Base-by-base conservation (phyloP, 306 rosid genomes). In the Cucumis melo region DNA sequence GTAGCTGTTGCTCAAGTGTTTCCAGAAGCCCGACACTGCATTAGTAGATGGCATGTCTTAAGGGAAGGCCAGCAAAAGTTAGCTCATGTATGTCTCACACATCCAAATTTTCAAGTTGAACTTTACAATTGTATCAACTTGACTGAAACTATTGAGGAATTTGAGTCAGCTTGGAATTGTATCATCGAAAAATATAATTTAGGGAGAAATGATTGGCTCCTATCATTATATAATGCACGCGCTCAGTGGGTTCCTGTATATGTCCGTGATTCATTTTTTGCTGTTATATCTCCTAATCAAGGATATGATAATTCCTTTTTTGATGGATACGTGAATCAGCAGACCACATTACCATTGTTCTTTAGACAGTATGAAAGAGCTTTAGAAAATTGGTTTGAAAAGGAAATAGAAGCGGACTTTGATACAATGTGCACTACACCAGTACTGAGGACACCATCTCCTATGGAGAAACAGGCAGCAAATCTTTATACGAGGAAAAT, bases 391-490 rank as follows among this genome's bases (percentile, higher is more conserved):
- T 88, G 87, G 84, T 88, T 89, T 82, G 98, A 91, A 72, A 91
- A 85, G 86, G 98, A 93, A 84, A 81, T 82, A 73, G 98, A 91
- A 82, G 89, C 98, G 63, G 97, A 93, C 67, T 91, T 88, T 67
- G 98, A 91, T 82, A 89, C 98, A 68, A 81, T 93, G 71, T 84
- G 92, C 87, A 89, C 90, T 24, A 81, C 84, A 6, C 97, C 97
- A 16, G 81, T 88, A 32, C 81, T 93, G 83, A 91, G 88, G 82
- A 93, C 98, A 50, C 97, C 98, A 73, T 93, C 98, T 36, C 98
- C 98, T 44, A 93, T 93, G 98, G 98, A 93, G 81, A 88, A 93
- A 78, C 98, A 93, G 83, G 97, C 91, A 72, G 97, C 98, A 68
- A 82, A 85, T 85, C 95, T 88, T 58, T 93, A 89, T 82, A 93